These are phyloP conservation scores for Lagenidium sp. DNA, from an alignment of 352 stramenopile species.

Conservation along the genomic window DNA sequence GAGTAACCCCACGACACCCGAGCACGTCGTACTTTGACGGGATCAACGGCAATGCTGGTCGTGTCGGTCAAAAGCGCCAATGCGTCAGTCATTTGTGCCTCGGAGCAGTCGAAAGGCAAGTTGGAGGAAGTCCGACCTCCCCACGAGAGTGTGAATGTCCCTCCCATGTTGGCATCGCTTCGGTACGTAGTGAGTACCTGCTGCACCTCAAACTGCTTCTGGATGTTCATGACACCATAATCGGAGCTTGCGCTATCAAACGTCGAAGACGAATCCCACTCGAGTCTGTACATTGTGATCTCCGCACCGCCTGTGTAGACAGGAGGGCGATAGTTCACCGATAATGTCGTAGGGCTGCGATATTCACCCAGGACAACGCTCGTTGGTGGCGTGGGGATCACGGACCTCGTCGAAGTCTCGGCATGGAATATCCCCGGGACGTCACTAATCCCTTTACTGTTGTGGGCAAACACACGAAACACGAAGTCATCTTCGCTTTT, in stretches of 20 bases:
- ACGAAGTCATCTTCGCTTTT: conserved; percentile 36
- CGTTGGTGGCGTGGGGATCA: conserved; percentile 63
- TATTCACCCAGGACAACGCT: conserved; percentile 73
- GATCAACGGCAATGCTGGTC: conserved; percentile 56
- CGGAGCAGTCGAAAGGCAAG: conserved; percentile 65
- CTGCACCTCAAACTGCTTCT: conserved; percentile 89
- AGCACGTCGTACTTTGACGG: conserved; percentile 59
- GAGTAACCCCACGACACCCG: conserved; percentile 78
- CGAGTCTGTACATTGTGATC: conserved; percentile 89
- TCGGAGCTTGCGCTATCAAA: conserved; percentile 78
- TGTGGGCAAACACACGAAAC: conserved; percentile 56
- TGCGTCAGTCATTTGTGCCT: conserved; percentile 57
- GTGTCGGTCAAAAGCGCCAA: conserved; percentile 76
- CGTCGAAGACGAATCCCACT: conserved; percentile 80
- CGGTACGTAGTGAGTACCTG: conserved; percentile 64
- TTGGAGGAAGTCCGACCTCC: conserved; percentile 64
- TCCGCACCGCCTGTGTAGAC: conserved; percentile 81
- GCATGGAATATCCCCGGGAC: conserved; percentile 19
- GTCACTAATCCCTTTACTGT: conserved; percentile 46
- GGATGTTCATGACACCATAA: conserved; percentile 82
- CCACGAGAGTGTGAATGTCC: conserved; percentile 91
- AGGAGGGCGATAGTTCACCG: conserved; percentile 72
- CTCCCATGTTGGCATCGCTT: conserved; percentile 50
- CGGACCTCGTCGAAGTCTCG: conserved; percentile 38
- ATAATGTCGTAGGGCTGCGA: conserved; percentile 66